Conservation (phyloP, 805 yeast species). For the Saturnispora saitoi region DNA sequence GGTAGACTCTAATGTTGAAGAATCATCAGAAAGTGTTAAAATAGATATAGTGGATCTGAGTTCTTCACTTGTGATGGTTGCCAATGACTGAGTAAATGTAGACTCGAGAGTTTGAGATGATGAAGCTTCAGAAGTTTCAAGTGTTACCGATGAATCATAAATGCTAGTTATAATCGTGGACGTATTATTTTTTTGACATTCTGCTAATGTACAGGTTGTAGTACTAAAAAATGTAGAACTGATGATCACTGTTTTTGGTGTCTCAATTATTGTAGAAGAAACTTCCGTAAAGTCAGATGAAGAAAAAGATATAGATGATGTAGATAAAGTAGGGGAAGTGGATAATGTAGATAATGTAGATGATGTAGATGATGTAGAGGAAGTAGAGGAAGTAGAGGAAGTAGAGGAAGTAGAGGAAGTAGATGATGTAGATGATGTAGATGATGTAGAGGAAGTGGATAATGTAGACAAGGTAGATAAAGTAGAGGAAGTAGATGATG, state of each 20-base stretch:
- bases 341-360: constrained; percentile 1
- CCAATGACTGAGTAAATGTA: too few species aligned
- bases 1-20: too few species aligned
- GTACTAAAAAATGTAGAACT: too few species aligned
- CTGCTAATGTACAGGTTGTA: too few species aligned
- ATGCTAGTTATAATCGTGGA: not conserved
- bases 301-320: constrained; percentile 27
- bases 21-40: too few species aligned
- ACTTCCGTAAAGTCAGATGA: constrained; percentile 1
- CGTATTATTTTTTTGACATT: not conserved
- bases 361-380: constrained; percentile 3
- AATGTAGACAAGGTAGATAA: too few species aligned
- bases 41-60: too few species aligned
- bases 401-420: not conserved
- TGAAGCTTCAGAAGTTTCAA: too few species aligned
- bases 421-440: not conserved
- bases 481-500: not conserved
- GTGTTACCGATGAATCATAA: too few species aligned
- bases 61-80: too few species aligned
- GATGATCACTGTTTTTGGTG: not conserved
- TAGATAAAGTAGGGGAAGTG: constrained; percentile 7
- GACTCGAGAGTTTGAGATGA: too few species aligned
- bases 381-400: not conserved
- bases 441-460: not conserved
- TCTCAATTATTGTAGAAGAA: not conserved